phyloP scores from a whole-genome alignment of 805 yeast genomes.

The Candida alai region DNA sequence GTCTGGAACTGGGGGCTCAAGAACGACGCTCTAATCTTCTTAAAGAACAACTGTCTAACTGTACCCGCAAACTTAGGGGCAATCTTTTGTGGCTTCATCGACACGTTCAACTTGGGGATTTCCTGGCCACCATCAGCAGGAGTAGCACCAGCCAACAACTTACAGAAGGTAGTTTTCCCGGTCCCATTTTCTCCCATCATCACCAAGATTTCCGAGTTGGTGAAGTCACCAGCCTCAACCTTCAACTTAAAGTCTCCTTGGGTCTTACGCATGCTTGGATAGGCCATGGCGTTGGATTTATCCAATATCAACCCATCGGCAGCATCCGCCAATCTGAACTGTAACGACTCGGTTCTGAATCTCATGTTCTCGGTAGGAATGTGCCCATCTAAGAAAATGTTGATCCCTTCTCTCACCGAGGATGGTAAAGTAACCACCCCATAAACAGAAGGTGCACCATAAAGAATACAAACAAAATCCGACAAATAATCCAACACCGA shows the following conservation, averaged over 20 bases:
- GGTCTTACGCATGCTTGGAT: conserved; percentile 83
- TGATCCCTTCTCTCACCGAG: conserved; percentile 98
- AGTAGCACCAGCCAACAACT: conserved; percentile 88
- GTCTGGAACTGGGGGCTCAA: conserved; percentile 97
- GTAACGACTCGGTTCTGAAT: conserved; percentile 93
- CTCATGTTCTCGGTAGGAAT: conserved; percentile 96
- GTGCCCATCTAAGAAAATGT: conserved; percentile 96
- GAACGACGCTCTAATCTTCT: conserved; percentile 92
- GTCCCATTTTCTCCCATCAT: conserved; percentile 99
- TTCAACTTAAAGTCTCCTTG: conserved; percentile 92
- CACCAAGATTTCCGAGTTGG: conserved; percentile 94
- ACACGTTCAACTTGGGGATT: conserved; percentile 85
- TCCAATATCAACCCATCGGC: conserved; percentile 72
- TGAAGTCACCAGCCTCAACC: conserved; percentile 84
- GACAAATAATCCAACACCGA: conserved; percentile 96
- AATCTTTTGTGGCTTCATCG: conserved; percentile 99
- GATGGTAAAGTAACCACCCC: conserved; percentile 98
- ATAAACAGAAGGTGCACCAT: conserved; percentile 97
- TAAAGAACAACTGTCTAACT: conserved; percentile 94
- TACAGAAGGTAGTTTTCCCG: conserved; percentile 98
- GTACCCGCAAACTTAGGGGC: conserved; percentile 99
- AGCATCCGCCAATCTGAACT: conserved; percentile 89
- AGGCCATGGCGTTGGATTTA: conserved; percentile 70
- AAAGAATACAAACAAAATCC: conserved; percentile 92
- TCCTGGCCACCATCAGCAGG: conserved; percentile 78